A percentile compares a stretch with the other conserved stretches of the same genome.
These are phyloP conservation scores for Dictyostelium brefeldianum DNA, from an alignment of 78 protist species.

Conservation along the genomic window DNA sequence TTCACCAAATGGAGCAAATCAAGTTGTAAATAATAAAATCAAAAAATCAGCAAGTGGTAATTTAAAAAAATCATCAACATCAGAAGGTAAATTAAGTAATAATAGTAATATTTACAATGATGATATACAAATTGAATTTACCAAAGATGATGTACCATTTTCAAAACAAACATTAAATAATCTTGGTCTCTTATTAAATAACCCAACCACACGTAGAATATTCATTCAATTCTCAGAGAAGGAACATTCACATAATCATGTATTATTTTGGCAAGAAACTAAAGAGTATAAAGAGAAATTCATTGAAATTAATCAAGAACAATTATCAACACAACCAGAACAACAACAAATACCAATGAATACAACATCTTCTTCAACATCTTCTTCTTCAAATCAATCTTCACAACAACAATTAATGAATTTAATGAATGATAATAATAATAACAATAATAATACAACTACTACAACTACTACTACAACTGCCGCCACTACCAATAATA, in stretches of 20 bases:
- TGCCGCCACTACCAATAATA: background rate
- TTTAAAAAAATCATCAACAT: conserved; percentile 6
- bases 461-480: background rate
- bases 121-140: background rate
- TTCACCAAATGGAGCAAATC: background rate
- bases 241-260: conserved; percentile 54
- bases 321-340: conserved; percentile 30
- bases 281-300: conserved; percentile 39
- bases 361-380: background rate
- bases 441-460: conserved; percentile 1
- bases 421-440: background rate
- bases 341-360: background rate
- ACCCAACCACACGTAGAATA: conserved; percentile 37
- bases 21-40: background rate
- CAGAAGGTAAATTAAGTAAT: conserved; percentile 9
- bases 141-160: conserved; percentile 21
- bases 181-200: background rate
- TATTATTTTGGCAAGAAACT: conserved; percentile 39
- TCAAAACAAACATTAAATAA: conserved; percentile 18
- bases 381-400: background rate
- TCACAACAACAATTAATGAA: background rate
- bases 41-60: background rate
- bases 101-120: conserved; percentile 44
- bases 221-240: conserved; percentile 69
- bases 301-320: conserved; percentile 4